Base-by-base conservation (phyloP, 2,329 filamentous ascomycete species). In the Colletotrichum caudatum region DNA sequence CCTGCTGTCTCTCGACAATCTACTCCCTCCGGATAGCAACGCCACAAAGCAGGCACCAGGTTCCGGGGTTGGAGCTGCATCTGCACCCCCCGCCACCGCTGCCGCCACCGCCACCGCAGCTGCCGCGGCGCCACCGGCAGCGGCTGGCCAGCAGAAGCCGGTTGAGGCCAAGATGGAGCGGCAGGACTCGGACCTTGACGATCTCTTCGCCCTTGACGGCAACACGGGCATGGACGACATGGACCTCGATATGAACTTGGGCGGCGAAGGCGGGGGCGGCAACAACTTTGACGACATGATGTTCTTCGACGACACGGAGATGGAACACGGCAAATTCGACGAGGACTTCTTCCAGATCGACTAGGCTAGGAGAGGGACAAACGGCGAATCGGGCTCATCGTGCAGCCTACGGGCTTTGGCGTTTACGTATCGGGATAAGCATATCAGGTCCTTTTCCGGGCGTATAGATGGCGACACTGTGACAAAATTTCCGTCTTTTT, bases 221-320 rank as follows among this genome's bases (percentile, higher is more conserved):
- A 81, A 78, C 51, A 61, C 70, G n/a, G 56, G 50, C 59, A 77
- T 78, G 58, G 82, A 84, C 67, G 82, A 77, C 20, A 82, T 84
- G 73, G 79, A 82, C 66, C 82, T 84, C 67, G 80, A 81, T 61
- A 77, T 84, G 20, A 82, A 80, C 23, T 77, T 76, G 3, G 75
- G 77, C 1, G 78, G 77, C 12, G 65, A 71, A n/a, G 80, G 78
- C 18, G 80, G 80, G 54, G 78, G 81, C 64, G 79, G 81, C 74
- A 82, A 79, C 50, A 84, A 84, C 37, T 89, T 89, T 73, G 84
- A 88, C 71, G 84, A 88, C 71, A 78, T 88, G 70, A 88, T 84
- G 73, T 85, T 84, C 26, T 80, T 80, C 63, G 80, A 80, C 69
- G 81, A 76, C 9, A 83, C 83, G 70, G 82, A 84, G 63, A 80